These are phyloP conservation scores for Margaritispora aquatica DNA, from an alignment of 495 filamentous ascomycete genomes.

Conservation along the genomic window DNA sequence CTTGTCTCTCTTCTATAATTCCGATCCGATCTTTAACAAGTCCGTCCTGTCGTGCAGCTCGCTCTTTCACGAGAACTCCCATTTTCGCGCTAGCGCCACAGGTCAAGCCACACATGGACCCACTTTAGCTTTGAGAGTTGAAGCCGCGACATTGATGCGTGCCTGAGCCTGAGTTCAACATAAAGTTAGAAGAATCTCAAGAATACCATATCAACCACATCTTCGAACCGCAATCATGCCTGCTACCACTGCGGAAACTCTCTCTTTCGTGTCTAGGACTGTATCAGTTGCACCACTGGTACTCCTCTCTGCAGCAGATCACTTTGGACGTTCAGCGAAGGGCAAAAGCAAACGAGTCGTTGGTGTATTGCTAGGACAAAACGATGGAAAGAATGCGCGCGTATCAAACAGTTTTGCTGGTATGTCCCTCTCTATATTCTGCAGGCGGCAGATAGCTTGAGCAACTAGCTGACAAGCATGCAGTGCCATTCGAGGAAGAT, in stretches of 20 bases:
- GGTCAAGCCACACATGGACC: neutral
- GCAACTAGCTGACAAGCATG: constrained; percentile 2
- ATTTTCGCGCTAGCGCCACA: neutral
- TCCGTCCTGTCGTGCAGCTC: no score
- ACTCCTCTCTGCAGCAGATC: constrained; percentile 95
- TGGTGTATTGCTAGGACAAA: constrained; percentile 91
- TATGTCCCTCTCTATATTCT: constrained; percentile 34
- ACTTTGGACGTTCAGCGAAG: constrained; percentile 91
- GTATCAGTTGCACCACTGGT: constrained; percentile 97
- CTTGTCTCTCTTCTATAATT: no score
- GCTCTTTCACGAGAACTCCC: neutral
- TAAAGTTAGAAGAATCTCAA: neutral
- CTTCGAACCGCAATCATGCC: constrained; percentile 55
- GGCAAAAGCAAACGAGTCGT: constrained; percentile 90
- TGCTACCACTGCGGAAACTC: constrained; percentile 89
- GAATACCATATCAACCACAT: constrained; percentile 6
- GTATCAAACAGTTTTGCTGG: constrained; percentile 99
- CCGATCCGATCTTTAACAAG: neutral
- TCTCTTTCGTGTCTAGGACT: constrained; percentile 83
- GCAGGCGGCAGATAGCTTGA: constrained; percentile 1
- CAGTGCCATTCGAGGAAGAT: constrained; percentile 98
- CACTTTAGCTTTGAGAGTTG: constrained; percentile 9
- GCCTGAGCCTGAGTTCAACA: constrained; percentile 18
- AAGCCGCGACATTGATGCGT: constrained; percentile 24
- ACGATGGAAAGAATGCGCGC: constrained; percentile 87